Percentiles rank a stretch among this genome's conserved stretches.
These are phyloP conservation scores for Dentipellis fragilis DNA, from an alignment of 768 basidiomycete genomes.

Conservation along the genomic window DNA sequence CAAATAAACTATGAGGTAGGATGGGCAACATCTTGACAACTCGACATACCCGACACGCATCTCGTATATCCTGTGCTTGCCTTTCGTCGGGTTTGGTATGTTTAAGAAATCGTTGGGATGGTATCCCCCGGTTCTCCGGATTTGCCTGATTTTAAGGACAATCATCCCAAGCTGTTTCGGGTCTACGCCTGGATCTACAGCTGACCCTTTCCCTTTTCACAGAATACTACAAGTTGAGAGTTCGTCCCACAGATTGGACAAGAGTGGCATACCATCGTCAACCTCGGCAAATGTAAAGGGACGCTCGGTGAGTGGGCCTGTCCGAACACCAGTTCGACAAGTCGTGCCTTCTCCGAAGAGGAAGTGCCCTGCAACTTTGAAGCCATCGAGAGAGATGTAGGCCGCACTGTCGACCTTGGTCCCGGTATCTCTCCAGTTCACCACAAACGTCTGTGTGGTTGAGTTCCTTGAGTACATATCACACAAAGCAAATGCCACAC, in stretches of 20 bases:
- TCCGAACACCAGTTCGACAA: slow-evolving; percentile 42
- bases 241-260: not conserved
- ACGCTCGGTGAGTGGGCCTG: slow-evolving; percentile 38
- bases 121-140: not conserved
- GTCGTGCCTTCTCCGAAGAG: slow-evolving; percentile 46
- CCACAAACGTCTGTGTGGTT: slow-evolving; percentile 38
- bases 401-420: slow-evolving; percentile 42
- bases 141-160: slow-evolving; percentile 1
- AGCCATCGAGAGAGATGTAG: slow-evolving; percentile 56
- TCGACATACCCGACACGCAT: slow-evolving; percentile 1
- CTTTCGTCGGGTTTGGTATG: not conserved
- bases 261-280: slow-evolving; percentile 24
- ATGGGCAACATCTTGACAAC: not conserved
- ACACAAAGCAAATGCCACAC: not conserved
- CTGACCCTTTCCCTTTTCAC: slow-evolving; percentile 2
- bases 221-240: not conserved
- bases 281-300: slow-evolving; percentile 51
- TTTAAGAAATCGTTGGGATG: not conserved
- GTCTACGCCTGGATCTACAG: not conserved
- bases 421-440: slow-evolving; percentile 59
- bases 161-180: slow-evolving; percentile 2
- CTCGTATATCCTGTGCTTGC: not conserved
- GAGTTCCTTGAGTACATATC: not conserved
- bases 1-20: slow-evolving; percentile 28
- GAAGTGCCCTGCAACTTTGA: not conserved